phyloP scores from a whole-genome alignment of 495 filamentous ascomycete genomes.

The Neohortaea acidophila region DNA sequence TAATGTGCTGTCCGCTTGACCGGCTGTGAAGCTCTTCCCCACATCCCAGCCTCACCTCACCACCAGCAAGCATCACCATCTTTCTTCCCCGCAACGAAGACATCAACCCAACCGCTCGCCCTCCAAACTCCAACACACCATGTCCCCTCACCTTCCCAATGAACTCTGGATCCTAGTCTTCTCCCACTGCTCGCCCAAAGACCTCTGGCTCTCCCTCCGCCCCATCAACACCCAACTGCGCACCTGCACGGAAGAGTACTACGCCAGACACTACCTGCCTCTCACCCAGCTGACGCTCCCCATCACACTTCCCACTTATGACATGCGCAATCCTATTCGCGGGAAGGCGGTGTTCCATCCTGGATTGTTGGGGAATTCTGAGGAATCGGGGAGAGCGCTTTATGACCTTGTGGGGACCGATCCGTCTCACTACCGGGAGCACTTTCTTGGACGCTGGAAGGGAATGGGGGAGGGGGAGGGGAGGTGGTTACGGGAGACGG shows the following conservation, averaged over 20 bases:
- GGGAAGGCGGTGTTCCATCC: background rate
- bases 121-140: too few species aligned
- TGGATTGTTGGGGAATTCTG: background rate
- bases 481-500: background rate
- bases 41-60: too few species aligned
- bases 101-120: too few species aligned
- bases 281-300: background rate
- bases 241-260: background rate
- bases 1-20: too few species aligned
- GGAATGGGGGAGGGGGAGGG: background rate
- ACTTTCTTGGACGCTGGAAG: slow-evolving; percentile 1
- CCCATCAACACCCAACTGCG: background rate
- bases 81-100: too few species aligned
- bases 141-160: slow-evolving; percentile 3
- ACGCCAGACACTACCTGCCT: background rate
- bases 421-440: background rate
- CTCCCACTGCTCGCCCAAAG: slow-evolving; percentile 2
- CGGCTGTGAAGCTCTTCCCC: too few species aligned
- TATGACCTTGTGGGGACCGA: background rate
- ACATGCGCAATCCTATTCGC: slow-evolving; percentile 1
- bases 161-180: slow-evolving; percentile 2
- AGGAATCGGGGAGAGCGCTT: background rate
- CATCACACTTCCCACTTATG: slow-evolving; percentile 2
- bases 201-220: slow-evolving; percentile 1
- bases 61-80: too few species aligned